Evolutionary conservation across 306 rosid species (phyloP).

Genomic region (Sicyos baderoa): DNA sequence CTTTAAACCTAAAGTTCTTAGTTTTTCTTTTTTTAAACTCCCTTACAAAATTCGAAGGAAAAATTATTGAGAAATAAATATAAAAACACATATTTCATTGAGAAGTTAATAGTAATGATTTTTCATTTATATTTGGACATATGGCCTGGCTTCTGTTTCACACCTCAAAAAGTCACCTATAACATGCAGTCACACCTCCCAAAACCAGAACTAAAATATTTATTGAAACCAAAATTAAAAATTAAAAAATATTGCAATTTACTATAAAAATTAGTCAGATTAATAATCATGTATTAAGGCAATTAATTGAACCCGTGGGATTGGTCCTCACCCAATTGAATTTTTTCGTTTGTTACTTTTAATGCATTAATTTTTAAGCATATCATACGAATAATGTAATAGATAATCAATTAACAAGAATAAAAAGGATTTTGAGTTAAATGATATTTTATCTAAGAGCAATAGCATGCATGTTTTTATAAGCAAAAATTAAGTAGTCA

Average conservation of each 20-base stretch:
- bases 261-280: neutral
- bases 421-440: neutral
- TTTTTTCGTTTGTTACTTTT: too few relatives aligned
- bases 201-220: neutral
- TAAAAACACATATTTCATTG: neutral
- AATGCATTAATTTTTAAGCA: neutral
- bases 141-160: neutral
- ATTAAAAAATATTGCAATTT: neutral
- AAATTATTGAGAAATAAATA: neutral
- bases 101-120: neutral
- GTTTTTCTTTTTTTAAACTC: too few relatives aligned
- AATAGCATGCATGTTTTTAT: neutral
- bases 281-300: neutral
- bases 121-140: neutral
- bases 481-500: too few relatives aligned
- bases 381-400: neutral
- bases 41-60: neutral
- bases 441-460: neutral
- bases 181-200: neutral
- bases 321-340: neutral
- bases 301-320: neutral
- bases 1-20: too few relatives aligned
- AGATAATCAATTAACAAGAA: neutral
- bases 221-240: neutral
- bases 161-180: slow-evolving; percentile 15